Conservation (phyloP, 257 asterid genomes). For the Solanum sejunctum region DNA sequence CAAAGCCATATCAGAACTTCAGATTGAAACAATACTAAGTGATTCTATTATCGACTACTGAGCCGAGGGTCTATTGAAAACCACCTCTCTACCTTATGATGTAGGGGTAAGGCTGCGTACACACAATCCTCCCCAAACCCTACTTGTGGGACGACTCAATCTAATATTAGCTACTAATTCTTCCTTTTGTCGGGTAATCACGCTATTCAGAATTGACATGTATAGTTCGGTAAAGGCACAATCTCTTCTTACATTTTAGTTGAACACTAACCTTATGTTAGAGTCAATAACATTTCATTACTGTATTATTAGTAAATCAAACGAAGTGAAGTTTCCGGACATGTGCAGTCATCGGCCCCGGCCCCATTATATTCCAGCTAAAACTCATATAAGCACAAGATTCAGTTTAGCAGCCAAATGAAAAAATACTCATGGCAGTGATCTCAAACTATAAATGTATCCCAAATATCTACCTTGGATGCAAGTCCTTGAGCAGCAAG, state of each 20-base stretch:
- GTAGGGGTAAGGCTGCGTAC: neutral
- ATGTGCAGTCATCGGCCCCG: neutral
- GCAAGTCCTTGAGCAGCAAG: slow-evolving; percentile 82
- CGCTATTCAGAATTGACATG: neutral
- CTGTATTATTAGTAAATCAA: neutral
- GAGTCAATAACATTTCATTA: neutral
- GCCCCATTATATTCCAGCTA: neutral
- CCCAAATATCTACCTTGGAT: slow-evolving; percentile 38
- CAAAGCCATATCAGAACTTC: neutral
- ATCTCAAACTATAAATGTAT: neutral
- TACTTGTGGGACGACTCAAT: neutral
- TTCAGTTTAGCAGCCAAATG: neutral
- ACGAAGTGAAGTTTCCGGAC: neutral
- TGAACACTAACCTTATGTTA: neutral
- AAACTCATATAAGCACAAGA: neutral
- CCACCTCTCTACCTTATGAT: neutral
- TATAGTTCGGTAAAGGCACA: neutral
- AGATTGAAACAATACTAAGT: neutral
- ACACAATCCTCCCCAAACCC: neutral
- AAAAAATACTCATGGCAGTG: neutral
- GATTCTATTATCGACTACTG: neutral
- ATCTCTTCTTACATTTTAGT: neutral
- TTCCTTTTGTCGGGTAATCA: neutral
- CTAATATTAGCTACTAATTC: neutral
- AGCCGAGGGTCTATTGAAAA: neutral